Evolutionary conservation across 495 filamentous ascomycete genomes (phyloP).

Genomic region (Penicillium waksmanii): DNA sequence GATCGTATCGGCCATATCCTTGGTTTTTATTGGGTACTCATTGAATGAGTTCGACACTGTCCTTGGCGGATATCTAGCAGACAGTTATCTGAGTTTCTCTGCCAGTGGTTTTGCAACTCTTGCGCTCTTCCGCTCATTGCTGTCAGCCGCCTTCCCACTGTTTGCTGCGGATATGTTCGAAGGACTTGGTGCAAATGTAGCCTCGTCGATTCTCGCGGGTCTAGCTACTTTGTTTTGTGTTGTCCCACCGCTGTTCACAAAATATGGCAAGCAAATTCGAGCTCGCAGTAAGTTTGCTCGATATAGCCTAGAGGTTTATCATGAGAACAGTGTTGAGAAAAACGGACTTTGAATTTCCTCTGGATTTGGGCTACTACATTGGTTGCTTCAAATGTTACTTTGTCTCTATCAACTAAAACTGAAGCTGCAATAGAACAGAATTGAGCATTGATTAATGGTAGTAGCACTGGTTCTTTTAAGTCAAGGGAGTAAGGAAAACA

Average conservation of each 20-base stretch:
- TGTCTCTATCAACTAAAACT: no score
- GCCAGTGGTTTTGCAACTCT: constrained; percentile 45
- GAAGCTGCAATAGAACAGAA: no score
- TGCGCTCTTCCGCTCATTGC: constrained; percentile 36
- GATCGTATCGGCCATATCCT: constrained; percentile 36
- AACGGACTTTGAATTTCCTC: not conserved
- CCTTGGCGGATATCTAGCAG: constrained; percentile 49
- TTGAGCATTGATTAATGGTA: no score
- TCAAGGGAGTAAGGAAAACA: no score
- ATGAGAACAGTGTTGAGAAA: constrained; percentile 20
- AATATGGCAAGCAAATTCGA: constrained; percentile 41
- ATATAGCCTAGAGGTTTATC: constrained; percentile 33
- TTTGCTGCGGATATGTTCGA: constrained; percentile 43
- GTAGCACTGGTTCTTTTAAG: no score
- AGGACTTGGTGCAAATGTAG: constrained; percentile 40
- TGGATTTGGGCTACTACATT: no score
- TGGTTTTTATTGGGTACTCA: constrained; percentile 45
- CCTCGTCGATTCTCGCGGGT: constrained; percentile 31
- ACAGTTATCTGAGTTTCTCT: constrained; percentile 46
- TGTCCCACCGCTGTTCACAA: constrained; percentile 28
- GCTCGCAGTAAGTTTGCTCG: constrained; percentile 45
- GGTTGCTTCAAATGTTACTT: no score
- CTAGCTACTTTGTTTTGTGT: constrained; percentile 7
- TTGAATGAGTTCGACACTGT: constrained; percentile 47
- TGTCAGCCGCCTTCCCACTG: constrained; percentile 44